phyloP scores from a whole-genome alignment of 805 yeast genomes.

The Myxozyma melibiosi region DNA sequence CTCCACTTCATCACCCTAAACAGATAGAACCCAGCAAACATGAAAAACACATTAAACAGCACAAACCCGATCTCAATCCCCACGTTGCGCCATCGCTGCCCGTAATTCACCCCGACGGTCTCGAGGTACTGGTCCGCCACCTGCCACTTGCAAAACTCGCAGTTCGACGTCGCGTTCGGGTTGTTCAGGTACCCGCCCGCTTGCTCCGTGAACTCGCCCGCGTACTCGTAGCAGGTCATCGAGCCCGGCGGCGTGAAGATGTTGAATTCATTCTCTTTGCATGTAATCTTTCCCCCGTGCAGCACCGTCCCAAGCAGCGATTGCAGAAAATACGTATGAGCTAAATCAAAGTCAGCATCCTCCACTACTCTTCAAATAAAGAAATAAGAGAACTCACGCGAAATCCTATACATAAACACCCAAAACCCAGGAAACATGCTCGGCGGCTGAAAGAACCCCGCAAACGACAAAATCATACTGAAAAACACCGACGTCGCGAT shows the following conservation, averaged over 20 bases:
- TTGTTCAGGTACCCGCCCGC: constrained; percentile 39
- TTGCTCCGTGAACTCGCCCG: constrained; percentile 47
- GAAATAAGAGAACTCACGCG: constrained; percentile 51
- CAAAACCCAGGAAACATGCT: constrained; percentile 73
- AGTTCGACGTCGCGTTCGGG: constrained; percentile 37
- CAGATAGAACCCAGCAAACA: constrained; percentile 17
- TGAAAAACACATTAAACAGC: constrained; percentile 43
- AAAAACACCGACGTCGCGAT: constrained; percentile 59
- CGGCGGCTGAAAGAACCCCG: constrained; percentile 68
- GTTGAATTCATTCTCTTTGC: constrained; percentile 53
- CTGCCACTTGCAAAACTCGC: constrained; percentile 23
- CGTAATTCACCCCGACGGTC: constrained; percentile 44
- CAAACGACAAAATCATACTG: constrained; percentile 62
- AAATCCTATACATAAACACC: constrained; percentile 77
- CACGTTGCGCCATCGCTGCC: constrained; percentile 66
- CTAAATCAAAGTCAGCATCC: constrained; percentile 42
- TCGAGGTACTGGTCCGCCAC: constrained; percentile 35
- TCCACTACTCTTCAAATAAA: constrained; percentile 47
- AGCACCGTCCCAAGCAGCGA: constrained; percentile 52
- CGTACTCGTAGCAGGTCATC: constrained; percentile 62
- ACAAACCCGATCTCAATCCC: constrained; percentile 56
- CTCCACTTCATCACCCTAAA: constrained; percentile 55
- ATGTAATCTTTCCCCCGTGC: constrained; percentile 55
- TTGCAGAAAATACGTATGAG: constrained; percentile 65
- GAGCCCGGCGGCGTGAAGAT: constrained; percentile 52